Percentiles rank a stretch among this genome's conserved stretches.
Evolutionary conservation across 2,329 filamentous ascomycete species (phyloP).

Genomic region (Xylariales sp.): DNA sequence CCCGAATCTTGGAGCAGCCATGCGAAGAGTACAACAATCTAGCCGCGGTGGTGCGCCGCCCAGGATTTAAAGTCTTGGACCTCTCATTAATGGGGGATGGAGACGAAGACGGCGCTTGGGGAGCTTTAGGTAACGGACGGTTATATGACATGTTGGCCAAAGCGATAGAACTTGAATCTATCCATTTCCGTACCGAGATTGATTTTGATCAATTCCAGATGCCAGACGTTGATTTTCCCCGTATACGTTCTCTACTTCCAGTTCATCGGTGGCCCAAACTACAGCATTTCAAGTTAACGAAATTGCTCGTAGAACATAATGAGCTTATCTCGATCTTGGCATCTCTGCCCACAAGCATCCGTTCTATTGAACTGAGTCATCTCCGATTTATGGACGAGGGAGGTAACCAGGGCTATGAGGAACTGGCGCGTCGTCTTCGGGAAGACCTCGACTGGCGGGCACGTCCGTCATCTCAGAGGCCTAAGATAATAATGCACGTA

Average conservation of each 20-base stretch:
- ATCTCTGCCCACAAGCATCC: conserved; percentile 1
- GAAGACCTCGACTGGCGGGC: not conserved
- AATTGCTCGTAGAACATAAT: not conserved
- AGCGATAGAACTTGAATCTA: no score
- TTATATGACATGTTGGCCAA: no score
- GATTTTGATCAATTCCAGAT: conserved; percentile 2
- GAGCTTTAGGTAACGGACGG: not conserved
- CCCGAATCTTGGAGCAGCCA: no score
- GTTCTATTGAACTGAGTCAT: conserved; percentile 1
- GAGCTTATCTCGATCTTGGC: not conserved
- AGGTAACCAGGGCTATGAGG: not conserved
- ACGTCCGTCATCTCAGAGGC: not conserved
- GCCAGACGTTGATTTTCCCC: not conserved
- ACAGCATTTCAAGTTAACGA: not conserved
- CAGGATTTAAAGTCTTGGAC: no score
- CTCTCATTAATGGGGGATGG: no score
- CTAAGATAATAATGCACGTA: not conserved
- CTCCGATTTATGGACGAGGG: conserved; percentile 1
- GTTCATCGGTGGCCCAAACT: not conserved
- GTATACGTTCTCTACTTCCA: not conserved
- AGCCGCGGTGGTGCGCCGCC: no score
- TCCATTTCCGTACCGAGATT: not conserved
- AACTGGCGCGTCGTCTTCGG: conserved; percentile 1
- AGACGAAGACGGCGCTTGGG: conserved; percentile 1
- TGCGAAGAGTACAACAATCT: no score